Evolutionary conservation across 2,329 filamentous ascomycete genomes (phyloP).

Genomic region (Aspergillus flavus): DNA sequence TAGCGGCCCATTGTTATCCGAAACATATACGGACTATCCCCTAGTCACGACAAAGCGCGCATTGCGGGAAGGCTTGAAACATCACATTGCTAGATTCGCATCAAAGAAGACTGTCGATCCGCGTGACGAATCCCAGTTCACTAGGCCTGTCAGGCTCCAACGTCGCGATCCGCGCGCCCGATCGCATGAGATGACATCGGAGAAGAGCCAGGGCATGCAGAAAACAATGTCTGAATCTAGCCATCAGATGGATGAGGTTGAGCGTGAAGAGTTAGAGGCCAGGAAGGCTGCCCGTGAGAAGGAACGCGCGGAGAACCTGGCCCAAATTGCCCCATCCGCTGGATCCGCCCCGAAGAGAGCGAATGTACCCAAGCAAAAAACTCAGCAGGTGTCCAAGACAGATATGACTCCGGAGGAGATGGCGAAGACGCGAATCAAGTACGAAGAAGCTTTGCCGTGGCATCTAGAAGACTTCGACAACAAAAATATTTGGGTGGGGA

Average conservation of each 20-base stretch:
- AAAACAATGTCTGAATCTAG: constrained; percentile 39
- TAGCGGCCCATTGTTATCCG: constrained; percentile 43
- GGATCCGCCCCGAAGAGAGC: constrained; percentile 71
- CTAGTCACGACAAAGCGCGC: constrained; percentile 82
- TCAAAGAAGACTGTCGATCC: constrained; percentile 64
- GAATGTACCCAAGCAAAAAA: constrained; percentile 72
- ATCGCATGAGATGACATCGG: constrained; percentile 58
- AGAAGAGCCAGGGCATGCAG: constrained; percentile 37
- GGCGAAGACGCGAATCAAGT: constrained; percentile 67
- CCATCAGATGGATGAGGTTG: constrained; percentile 66
- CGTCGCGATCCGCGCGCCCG: constrained; percentile 77
- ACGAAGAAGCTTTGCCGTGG: constrained; percentile 95
- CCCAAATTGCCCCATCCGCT: constrained; percentile 85
- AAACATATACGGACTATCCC: constrained; percentile 60
- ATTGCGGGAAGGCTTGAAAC: constrained; percentile 75
- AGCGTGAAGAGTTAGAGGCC: constrained; percentile 60
- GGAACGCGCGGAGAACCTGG: constrained; percentile 81
- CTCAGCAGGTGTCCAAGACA: constrained; percentile 80
- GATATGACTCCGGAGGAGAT: constrained; percentile 74
- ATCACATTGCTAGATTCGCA: constrained; percentile 84
- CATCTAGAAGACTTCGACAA: constrained; percentile 95
- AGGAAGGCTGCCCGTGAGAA: constrained; percentile 77
- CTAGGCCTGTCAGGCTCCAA: constrained; percentile 83
- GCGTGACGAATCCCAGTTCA: constrained; percentile 79
- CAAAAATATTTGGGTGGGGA: constrained; percentile 90